These are phyloP conservation scores for Atalantia buxifolia DNA, from an alignment of 345 rosid genomes.

Conservation along the genomic window DNA sequence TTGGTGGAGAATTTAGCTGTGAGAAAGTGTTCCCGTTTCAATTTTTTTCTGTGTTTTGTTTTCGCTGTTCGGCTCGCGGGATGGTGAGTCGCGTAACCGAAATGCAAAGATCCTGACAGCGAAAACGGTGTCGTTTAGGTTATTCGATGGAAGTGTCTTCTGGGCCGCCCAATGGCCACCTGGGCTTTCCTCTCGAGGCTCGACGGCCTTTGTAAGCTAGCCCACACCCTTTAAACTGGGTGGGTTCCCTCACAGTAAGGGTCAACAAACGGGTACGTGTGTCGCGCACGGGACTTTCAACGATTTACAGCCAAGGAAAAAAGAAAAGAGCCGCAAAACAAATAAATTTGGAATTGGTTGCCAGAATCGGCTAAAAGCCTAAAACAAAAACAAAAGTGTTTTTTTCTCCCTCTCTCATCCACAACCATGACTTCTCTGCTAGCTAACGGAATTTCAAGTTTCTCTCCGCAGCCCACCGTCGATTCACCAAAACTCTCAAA, in stretches of 20 bases:
- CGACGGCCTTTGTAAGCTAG: background rate
- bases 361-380: no score
- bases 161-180: background rate
- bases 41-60: background rate
- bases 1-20: background rate
- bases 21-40: background rate
- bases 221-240: no score
- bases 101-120: background rate
- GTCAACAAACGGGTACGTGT: background rate
- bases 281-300: background rate
- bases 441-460: slow-evolving; percentile 39
- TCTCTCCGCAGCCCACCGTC: slow-evolving; percentile 31
- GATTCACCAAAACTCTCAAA: slow-evolving; percentile 27
- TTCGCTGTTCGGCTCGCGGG: slow-evolving; percentile 1
- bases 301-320: background rate
- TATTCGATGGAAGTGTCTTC: background rate
- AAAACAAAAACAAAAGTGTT: no score
- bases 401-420: background rate
- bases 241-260: background rate
- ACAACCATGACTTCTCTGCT: slow-evolving; percentile 45
- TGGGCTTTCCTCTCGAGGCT: background rate
- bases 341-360: background rate
- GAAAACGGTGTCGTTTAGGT: background rate
- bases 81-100: background rate
- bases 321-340: background rate